Conservation (phyloP, 306 rosid genomes). For the Cucurbita maxima region DNA sequence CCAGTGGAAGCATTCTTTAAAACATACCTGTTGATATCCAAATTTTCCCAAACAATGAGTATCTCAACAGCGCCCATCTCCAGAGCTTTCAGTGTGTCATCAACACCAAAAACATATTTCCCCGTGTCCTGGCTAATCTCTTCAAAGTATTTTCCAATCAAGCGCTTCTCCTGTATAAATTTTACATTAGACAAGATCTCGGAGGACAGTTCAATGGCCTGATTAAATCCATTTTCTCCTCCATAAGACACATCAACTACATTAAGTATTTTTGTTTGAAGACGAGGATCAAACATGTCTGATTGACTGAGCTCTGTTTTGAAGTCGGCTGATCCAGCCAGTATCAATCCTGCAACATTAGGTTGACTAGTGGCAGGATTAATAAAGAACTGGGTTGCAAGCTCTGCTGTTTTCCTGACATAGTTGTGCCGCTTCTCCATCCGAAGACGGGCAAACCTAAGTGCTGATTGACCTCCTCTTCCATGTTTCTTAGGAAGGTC, state of each 20-base stretch:
- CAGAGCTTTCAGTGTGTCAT: constrained; percentile 69
- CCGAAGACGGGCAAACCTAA: constrained; percentile 82
- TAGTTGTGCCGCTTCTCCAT: constrained; percentile 88
- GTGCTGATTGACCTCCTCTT: constrained; percentile 91
- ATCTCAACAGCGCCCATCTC: constrained; percentile 90
- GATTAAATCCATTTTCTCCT: constrained; percentile 82
- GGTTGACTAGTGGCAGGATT: constrained; percentile 90
- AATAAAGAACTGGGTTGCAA: constrained; percentile 71
- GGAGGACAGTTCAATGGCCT: constrained; percentile 69
- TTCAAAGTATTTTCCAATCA: constrained; percentile 77
- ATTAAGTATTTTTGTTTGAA: constrained; percentile 69
- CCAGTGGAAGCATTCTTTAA: constrained; percentile 40
- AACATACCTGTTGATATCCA: constrained; percentile 56
- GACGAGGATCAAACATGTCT: constrained; percentile 83
- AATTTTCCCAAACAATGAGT: constrained; percentile 75
- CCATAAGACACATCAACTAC: constrained; percentile 87
- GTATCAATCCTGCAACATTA: constrained; percentile 72
- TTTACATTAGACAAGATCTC: constrained; percentile 74
- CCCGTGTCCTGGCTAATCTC: constrained; percentile 93
- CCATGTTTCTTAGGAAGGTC: constrained; percentile 86
- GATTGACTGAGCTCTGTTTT: constrained; percentile 89
- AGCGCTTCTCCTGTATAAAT: constrained; percentile 71
- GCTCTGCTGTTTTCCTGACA: constrained; percentile 85
- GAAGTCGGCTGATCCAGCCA: constrained; percentile 92
- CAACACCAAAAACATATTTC: constrained; percentile 76